Evolutionary conservation across 306 rosid genomes (phyloP).

Genomic region (Malus orientalis): DNA sequence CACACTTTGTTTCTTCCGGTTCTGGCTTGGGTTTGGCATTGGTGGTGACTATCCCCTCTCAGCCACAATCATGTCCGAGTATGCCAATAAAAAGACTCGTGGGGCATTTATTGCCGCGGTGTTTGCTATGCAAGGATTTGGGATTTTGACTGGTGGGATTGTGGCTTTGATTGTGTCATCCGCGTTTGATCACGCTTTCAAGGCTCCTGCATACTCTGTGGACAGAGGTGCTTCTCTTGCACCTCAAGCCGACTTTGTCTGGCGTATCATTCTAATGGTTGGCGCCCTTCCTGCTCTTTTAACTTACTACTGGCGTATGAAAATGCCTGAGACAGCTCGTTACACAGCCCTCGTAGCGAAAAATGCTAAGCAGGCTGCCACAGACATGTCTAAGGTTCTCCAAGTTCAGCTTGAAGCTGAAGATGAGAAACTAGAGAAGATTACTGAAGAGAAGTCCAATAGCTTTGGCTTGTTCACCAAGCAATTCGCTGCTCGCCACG

Average conservation of each 20-base stretch:
- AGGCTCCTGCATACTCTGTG: conserved; percentile 34
- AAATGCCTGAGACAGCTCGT: conserved; percentile 91
- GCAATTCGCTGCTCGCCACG: conserved; percentile 54
- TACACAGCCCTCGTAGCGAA: conserved; percentile 76
- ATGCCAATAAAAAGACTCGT: conserved; percentile 83
- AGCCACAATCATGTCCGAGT: conserved; percentile 90
- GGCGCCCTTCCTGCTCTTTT: conserved; percentile 67
- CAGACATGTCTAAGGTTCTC: conserved; percentile 74
- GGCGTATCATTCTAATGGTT: conserved; percentile 71
- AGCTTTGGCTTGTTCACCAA: conserved; percentile 50
- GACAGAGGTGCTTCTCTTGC: conserved; percentile 20
- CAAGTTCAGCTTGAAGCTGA: conserved; percentile 56
- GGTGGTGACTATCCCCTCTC: conserved; percentile 97
- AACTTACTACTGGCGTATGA: conserved; percentile 92
- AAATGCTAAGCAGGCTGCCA: conserved; percentile 64
- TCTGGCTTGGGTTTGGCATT: conserved; percentile 95
- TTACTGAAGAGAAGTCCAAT: not conserved
- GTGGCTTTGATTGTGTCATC: conserved; percentile 48
- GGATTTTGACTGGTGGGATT: conserved; percentile 73
- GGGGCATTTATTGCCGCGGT: conserved; percentile 91
- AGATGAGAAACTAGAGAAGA: conserved; percentile 27
- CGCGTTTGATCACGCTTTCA: conserved; percentile 39
- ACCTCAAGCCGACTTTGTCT: conserved; percentile 54
- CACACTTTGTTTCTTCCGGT: conserved; percentile 77
- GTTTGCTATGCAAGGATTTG: conserved; percentile 93